Percentiles rank a stretch among this genome's conserved stretches.
Evolutionary conservation across 805 yeast genomes (phyloP).

Genomic region (Cyberlindnera galapagoensis): DNA sequence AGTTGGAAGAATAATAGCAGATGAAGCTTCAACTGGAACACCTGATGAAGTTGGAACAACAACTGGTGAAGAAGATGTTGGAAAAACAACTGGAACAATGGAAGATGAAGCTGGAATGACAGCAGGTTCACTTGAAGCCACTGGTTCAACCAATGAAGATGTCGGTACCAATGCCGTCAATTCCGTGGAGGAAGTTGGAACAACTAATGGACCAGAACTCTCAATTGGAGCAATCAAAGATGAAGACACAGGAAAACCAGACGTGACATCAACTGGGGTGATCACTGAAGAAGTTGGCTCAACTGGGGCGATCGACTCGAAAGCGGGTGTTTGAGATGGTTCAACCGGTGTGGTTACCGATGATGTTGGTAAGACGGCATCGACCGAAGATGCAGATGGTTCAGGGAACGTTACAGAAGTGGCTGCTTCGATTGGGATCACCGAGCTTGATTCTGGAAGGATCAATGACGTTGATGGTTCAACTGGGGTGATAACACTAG

Average conservation of each 20-base stretch:
- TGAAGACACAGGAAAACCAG: neutral
- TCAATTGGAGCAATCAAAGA: neutral
- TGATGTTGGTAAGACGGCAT: no score
- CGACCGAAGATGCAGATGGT: no score
- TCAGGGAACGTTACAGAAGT: neutral
- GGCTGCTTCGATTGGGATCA: neutral
- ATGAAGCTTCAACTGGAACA: conserved; percentile 1
- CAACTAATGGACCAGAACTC: neutral
- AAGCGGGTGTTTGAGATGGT: no score
- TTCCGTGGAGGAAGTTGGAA: neutral
- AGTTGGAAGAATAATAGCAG: neutral
- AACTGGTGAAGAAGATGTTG: neutral
- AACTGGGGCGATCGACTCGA: neutral
- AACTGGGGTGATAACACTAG: no score
- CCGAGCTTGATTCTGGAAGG: conserved; percentile 1
- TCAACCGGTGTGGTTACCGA: no score
- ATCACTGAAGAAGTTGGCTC: neutral
- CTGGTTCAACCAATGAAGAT: no score
- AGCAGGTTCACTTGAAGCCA: no score
- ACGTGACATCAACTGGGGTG: neutral
- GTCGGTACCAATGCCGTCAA: neutral
- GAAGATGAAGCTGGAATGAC: conserved; percentile 1
- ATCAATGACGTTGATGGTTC: no score
- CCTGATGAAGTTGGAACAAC: conserved; percentile 2
- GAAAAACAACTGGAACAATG: neutral